Base-by-base conservation (phyloP, 148 eudicot species). In the Gaultheria prostrata region DNA sequence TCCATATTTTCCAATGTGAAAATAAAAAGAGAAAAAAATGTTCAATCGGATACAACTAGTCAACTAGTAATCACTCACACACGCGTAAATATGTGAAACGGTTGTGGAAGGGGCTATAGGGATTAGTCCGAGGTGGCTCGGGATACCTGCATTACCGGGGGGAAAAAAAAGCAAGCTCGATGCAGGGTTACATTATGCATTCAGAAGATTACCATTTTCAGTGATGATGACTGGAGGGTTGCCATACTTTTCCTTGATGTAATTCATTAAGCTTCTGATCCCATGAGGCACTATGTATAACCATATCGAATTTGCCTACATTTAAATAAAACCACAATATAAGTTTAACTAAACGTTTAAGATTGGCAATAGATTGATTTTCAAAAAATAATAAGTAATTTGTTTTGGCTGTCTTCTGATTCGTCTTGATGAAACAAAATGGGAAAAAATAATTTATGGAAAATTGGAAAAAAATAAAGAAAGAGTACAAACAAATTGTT, bases 221-320 rank as follows among this genome's bases (percentile, higher is more conserved):
- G 99, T 94, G 50, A 97, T 91, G 2, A 92, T 24, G 35, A 94
- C 91, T 1, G 89, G 88, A 73, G 97, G 98, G 75, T 97, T 95
- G 71, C 97, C 98, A 54, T 97, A 97, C 83, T 81, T 93, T 73
- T 87, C 49, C 88, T 89, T 93, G 77, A 97, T 88, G 80, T 97
- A 91, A 75, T 97, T 97, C 97, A 92, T 93, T 86, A 93, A 82
- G 76, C 90, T 91, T 89, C 99, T 88, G 61, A 97, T 92, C 57
- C 99, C 98, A 11, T 84, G 88, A 51, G 99, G 99, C 26, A 97
- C 97, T 72, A 94, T 92, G 89, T 93, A 97, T 85, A 97, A 46
- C 99, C 99, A 97, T 85, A 92, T 82, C 0, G 98, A 90, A 86
- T 91, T 91, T 30, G 97, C 99, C 98, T 95, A 88, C 83, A 86